Evolutionary conservation across 106 monocot genomes (phyloP), one percentile per base, ranked within the genome.

Genomic region (Amphibolis antarctica): DNA sequence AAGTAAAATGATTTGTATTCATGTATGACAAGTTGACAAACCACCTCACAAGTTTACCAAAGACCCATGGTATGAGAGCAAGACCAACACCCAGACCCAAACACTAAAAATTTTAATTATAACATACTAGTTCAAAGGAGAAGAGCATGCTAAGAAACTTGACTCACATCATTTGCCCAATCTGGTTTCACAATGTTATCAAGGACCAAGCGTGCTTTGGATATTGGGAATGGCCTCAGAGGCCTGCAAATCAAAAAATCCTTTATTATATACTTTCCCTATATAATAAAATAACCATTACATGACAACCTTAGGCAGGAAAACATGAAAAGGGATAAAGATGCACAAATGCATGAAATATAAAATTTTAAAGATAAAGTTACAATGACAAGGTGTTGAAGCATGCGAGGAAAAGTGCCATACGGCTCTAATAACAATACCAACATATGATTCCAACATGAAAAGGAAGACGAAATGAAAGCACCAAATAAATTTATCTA

Each of bases 111-210:
- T 36, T 36, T 36, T 36, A 36, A 2, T 19, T 49, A 49, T 49
- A 10, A 10, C 3, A 19, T 49, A 15, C 4, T 55, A 23, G 19
- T 21, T 10, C 13, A 19, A 21, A 61, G 59, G 25, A 12, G 31
- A 59, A 1, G 14, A 30, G 5, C n/a, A 43, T 44, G 43, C 21
- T 43, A 12, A 44, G 21, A 21, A 10, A 43, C 10, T 9, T 25
- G 0, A 64, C 90, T 98, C 65, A 98, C 98, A 85, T 91, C 85
- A 58, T 73, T 19, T 22, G 91, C 90, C 98, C 98, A 98, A 81
- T 98, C 98, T 67, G 98, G 98, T 70, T 81, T 83, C 48, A 82
- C 87, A 76, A 98, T 85, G 10, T 20, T 50, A 13, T 70, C 77
- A 52, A 85, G 85, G 30, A 88, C 78, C 59, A 75, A 15, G 10